Evolutionary conservation across 345 rosid genomes (phyloP).

Genomic region (Leavenworthia alabamica): DNA sequence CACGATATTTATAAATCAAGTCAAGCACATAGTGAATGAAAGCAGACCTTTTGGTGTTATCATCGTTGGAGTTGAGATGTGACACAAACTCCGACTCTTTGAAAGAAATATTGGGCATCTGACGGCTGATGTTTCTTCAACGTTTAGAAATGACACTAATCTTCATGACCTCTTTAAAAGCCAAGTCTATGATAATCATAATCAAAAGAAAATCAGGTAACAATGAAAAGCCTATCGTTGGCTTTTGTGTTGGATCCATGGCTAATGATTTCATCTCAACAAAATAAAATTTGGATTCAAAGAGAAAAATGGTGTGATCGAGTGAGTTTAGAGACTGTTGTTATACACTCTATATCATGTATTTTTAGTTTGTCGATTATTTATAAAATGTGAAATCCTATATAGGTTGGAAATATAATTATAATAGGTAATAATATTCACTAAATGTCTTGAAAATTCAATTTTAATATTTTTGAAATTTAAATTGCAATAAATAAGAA

Average conservation of each 20-base stretch:
- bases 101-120: not conserved
- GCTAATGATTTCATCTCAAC: not conserved
- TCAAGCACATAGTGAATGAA: conserved; percentile 14
- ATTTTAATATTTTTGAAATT: too few species aligned
- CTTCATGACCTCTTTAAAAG: not conserved
- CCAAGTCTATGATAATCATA: not conserved
- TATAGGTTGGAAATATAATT: too few species aligned
- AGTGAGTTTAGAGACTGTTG: too few species aligned
- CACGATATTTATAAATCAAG: conserved; percentile 6
- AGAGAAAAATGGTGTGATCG: not conserved
- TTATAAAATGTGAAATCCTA: too few species aligned
- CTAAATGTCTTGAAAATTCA: too few species aligned
- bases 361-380: too few species aligned
- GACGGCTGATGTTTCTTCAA: not conserved
- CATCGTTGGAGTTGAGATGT: too few species aligned
- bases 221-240: not conserved
- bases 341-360: too few species aligned
- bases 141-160: not conserved
- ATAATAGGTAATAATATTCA: conserved; percentile 31
- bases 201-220: not conserved
- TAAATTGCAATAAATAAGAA: too few species aligned
- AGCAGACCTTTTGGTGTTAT: not conserved
- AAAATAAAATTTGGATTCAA: not conserved
- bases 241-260: not conserved
- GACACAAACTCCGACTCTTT: not conserved